Percentiles rank a stretch among this genome's conserved stretches.
Evolutionary conservation across 805 yeast genomes (phyloP).

Genomic region (Hanseniaspora nectarophila): DNA sequence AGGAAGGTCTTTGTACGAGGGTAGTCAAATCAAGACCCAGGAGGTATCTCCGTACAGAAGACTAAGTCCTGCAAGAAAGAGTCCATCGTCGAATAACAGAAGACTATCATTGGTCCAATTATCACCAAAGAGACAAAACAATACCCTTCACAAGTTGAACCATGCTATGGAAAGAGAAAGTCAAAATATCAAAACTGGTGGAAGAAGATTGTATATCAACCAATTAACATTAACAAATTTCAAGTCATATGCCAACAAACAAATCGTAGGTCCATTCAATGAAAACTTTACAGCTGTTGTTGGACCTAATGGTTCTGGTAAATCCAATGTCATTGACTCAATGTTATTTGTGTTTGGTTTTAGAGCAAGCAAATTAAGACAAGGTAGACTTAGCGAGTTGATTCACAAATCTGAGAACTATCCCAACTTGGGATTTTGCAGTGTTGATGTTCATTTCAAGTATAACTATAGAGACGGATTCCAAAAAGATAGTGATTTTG

Average conservation of each 20-base stretch:
- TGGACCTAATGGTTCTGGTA: slow-evolving; percentile 98
- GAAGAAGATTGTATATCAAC: slow-evolving; percentile 57
- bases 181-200: slow-evolving; percentile 28
- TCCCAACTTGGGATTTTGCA: slow-evolving; percentile 58
- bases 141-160: slow-evolving; percentile 25
- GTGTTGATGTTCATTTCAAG: slow-evolving; percentile 81
- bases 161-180: slow-evolving; percentile 23
- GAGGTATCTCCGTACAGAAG: slow-evolving; percentile 7
- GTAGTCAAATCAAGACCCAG: not conserved
- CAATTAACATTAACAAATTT: slow-evolving; percentile 68
- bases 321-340: slow-evolving; percentile 93
- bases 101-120: slow-evolving; percentile 33
- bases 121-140: slow-evolving; percentile 32
- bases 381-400: slow-evolving; percentile 78
- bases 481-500: slow-evolving; percentile 39
- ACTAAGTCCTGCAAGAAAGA: slow-evolving; percentile 12
- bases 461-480: slow-evolving; percentile 54
- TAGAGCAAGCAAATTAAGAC: slow-evolving; percentile 93
- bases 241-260: slow-evolving; percentile 91
- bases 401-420: slow-evolving; percentile 78
- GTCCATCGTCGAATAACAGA: slow-evolving; percentile 17
- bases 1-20: not conserved
- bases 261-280: slow-evolving; percentile 88
- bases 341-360: slow-evolving; percentile 94
- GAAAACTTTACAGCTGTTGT: slow-evolving; percentile 91